A percentile compares a stretch with the other conserved stretches of the same genome.
These are phyloP conservation scores for Metschnikowia peoriensis DNA, from an alignment of 805 yeast species.

Conservation along the genomic window DNA sequence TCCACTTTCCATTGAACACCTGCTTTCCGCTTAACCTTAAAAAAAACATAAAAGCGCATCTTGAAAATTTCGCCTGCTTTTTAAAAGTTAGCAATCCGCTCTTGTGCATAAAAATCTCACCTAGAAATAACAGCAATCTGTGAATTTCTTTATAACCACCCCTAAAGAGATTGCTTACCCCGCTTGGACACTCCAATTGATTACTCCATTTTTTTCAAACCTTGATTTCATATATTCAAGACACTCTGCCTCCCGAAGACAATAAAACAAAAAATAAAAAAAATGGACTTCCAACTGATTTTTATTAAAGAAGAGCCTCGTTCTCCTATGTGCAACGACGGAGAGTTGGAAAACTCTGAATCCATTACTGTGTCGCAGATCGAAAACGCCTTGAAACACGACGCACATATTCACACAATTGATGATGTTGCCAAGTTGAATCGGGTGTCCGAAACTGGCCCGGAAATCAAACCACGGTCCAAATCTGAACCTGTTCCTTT, in stretches of 20 bases:
- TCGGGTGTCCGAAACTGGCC: neutral
- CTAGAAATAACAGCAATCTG: neutral
- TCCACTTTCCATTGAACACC: neutral
- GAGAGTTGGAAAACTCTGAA: neutral
- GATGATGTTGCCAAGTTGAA: neutral
- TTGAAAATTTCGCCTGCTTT: neutral
- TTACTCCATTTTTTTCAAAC: neutral
- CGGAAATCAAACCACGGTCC: neutral
- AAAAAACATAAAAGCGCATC: neutral
- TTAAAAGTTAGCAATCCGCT: conserved; percentile 7
- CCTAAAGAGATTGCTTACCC: neutral
- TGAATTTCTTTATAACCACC: neutral
- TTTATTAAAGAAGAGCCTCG: conserved; percentile 8
- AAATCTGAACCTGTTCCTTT: neutral
- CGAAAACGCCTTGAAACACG: neutral
- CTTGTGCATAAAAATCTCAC: conserved; percentile 3
- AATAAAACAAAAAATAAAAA: neutral
- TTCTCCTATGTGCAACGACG: conserved; percentile 1
- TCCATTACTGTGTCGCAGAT: conserved; percentile 1
- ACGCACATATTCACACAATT: neutral
- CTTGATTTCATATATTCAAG: no score
- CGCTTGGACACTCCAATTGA: neutral
- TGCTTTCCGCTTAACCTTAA: neutral
- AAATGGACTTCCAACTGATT: conserved; percentile 1
- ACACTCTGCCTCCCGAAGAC: no score